phyloP scores from a whole-genome alignment of 1,139 yeast genomes.

The Magnusiomyces suaveolens region DNA sequence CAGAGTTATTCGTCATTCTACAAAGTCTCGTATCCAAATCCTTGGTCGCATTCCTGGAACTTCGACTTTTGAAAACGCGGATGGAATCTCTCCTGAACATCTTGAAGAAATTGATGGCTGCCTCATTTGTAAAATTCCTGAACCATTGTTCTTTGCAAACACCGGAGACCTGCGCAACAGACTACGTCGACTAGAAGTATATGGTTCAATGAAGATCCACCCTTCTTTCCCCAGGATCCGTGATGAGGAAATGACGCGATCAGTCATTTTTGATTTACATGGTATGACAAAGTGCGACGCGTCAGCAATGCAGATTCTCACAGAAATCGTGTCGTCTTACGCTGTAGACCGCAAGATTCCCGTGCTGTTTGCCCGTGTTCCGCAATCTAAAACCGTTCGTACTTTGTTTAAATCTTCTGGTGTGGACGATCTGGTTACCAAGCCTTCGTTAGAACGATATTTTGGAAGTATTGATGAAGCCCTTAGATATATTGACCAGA shows the following conservation, averaged over 20 bases:
- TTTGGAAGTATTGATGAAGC: conserved; percentile 34
- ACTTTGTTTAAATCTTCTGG: conserved; percentile 35
- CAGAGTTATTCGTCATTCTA: conserved; percentile 74
- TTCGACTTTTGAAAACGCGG: conserved; percentile 68
- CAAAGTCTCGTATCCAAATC: conserved; percentile 82
- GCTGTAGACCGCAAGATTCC: conserved; percentile 47
- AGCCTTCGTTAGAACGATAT: conserved; percentile 21
- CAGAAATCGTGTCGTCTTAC: conserved; percentile 44
- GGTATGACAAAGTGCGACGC: conserved; percentile 88
- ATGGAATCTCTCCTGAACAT: conserved; percentile 32
- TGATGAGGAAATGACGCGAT: conserved; percentile 46
- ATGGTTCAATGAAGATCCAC: conserved; percentile 75
- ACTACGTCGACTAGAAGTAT: conserved; percentile 65
- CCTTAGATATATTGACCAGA: conserved; percentile 21
- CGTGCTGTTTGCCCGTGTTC: conserved; percentile 59
- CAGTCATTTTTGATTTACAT: conserved; percentile 69
- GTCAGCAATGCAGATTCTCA: conserved; percentile 70
- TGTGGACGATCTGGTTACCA: conserved; percentile 25
- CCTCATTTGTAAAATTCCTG: conserved; percentile 78
- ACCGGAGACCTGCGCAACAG: conserved; percentile 73
- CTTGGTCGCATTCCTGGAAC: conserved; percentile 76
- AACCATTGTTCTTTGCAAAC: conserved; percentile 87
- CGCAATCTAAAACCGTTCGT: conserved; percentile 35
- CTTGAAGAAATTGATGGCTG: conserved; percentile 75
- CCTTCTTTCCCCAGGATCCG: conserved; percentile 64